These are phyloP conservation scores for Coleophoma eucalyptorum DNA, from an alignment of 2,329 filamentous ascomycete genomes.

Conservation along the genomic window DNA sequence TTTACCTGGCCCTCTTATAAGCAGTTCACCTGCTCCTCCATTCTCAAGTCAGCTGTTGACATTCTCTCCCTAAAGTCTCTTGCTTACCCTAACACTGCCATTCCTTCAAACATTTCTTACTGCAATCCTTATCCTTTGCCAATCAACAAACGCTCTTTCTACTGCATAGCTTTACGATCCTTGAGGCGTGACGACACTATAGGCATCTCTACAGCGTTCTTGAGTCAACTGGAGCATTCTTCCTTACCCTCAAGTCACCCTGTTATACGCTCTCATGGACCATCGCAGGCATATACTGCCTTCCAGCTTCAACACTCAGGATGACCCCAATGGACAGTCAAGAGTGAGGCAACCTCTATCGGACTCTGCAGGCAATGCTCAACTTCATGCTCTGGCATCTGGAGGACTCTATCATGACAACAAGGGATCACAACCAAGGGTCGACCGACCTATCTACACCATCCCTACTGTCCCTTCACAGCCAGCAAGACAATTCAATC, in stretches of 20 bases:
- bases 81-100: conserved; percentile 17
- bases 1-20: conserved; percentile 21
- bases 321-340: conserved; percentile 14
- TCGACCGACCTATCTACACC: conserved; percentile 18
- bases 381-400: conserved; percentile 21
- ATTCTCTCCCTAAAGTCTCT: conserved; percentile 21
- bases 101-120: conserved; percentile 28
- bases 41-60: conserved; percentile 24
- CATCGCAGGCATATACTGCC: conserved; percentile 16
- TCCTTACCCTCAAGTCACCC: conserved; percentile 2
- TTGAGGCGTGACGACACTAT: conserved; percentile 11
- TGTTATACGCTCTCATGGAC: conserved; percentile 20
- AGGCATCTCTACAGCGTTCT: conserved; percentile 9
- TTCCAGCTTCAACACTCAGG: conserved; percentile 16
- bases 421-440: conserved; percentile 16
- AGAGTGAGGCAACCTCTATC: conserved; percentile 21
- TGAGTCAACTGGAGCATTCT: conserved; percentile 23
- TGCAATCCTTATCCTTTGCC: conserved; percentile 24
- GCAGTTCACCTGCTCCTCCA: conserved; percentile 22
- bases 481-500: not conserved
- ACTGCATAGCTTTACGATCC: conserved; percentile 10
- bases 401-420: conserved; percentile 20
- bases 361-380: conserved; percentile 25
- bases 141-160: conserved; percentile 17
- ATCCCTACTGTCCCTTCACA: conserved; percentile 22